phyloP scores from a whole-genome alignment of 2,329 filamentous ascomycete species.

The Fusarium cyanostomum region DNA sequence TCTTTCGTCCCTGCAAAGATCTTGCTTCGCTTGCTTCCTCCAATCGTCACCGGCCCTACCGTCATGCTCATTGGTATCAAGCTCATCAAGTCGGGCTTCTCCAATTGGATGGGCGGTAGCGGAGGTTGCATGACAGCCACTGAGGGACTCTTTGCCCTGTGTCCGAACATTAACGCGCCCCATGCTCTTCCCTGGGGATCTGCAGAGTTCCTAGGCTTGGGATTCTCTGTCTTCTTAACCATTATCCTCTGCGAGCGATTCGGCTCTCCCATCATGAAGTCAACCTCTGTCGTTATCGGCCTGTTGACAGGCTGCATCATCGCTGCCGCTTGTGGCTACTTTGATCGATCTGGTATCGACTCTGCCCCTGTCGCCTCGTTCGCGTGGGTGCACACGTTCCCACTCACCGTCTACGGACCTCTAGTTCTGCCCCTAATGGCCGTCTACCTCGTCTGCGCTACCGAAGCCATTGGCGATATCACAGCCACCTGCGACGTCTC shows the following conservation, averaged over 20 bases:
- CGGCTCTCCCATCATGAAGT: slow-evolving; percentile 86
- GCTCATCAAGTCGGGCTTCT: slow-evolving; percentile 75
- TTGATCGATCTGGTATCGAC: slow-evolving; percentile 76
- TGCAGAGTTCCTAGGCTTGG: slow-evolving; percentile 79
- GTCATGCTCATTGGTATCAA: slow-evolving; percentile 77
- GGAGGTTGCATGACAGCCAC: slow-evolving; percentile 64
- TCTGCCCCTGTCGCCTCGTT: slow-evolving; percentile 76
- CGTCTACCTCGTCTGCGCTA: slow-evolving; percentile 77
- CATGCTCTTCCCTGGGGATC: slow-evolving; percentile 81
- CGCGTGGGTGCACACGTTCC: slow-evolving; percentile 83
- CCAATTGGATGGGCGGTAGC: slow-evolving; percentile 81
- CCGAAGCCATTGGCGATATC: slow-evolving; percentile 83
- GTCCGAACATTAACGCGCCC: slow-evolving; percentile 73
- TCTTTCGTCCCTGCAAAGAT: slow-evolving; percentile 76
- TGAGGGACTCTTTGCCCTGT: slow-evolving; percentile 68
- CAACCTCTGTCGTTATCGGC: slow-evolving; percentile 78
- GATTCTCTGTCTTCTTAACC: slow-evolving; percentile 81
- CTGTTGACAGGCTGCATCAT: slow-evolving; percentile 81
- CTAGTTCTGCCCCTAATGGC: slow-evolving; percentile 77
- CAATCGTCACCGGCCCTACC: slow-evolving; percentile 79
- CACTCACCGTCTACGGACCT: slow-evolving; percentile 75
- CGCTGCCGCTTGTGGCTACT: slow-evolving; percentile 80
- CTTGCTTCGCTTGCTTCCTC: slow-evolving; percentile 79
- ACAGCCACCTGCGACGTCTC: slow-evolving; percentile 85
- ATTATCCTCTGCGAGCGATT: slow-evolving; percentile 85